Evolutionary conservation across 768 basidiomycete genomes (phyloP).

Genomic region (Neoboletus subvelutipes): DNA sequence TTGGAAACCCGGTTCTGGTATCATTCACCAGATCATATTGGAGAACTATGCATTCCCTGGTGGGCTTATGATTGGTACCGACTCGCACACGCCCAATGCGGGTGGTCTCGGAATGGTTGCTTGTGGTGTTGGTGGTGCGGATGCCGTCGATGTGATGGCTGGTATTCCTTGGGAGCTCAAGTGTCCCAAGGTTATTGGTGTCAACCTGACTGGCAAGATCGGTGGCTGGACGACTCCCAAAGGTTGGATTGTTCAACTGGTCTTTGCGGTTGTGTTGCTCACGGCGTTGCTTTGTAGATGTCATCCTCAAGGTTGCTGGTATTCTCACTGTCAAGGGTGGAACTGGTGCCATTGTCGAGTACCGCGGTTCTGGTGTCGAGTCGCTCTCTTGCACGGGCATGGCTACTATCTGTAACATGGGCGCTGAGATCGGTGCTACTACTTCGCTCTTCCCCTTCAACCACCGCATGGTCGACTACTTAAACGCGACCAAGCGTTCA

Average conservation of each 20-base stretch:
- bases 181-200: slow-evolving; percentile 98
- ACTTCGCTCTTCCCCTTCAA: slow-evolving; percentile 99
- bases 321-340: slow-evolving; percentile 99
- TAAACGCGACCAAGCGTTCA: slow-evolving; percentile 90
- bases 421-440: slow-evolving; percentile 98
- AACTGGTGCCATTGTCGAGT: slow-evolving; percentile 98
- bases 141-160: slow-evolving; percentile 99
- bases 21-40: slow-evolving; percentile 98
- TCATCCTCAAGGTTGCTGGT: slow-evolving; percentile 98
- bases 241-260: slow-evolving; percentile 45
- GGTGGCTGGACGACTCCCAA: slow-evolving; percentile 97
- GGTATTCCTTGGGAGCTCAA: slow-evolving; percentile 98
- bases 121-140: slow-evolving; percentile 98
- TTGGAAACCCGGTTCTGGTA: slow-evolving; percentile 99
- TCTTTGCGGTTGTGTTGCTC: slow-evolving; percentile 1
- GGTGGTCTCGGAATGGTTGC: slow-evolving; percentile 99
- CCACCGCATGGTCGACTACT: slow-evolving; percentile 87
- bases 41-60: slow-evolving; percentile 99
- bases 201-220: slow-evolving; percentile 94
- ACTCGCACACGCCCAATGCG: slow-evolving; percentile 98
- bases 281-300: slow-evolving; percentile 51
- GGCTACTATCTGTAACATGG: slow-evolving; percentile 99
- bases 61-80: slow-evolving; percentile 99
- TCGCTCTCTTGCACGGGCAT: slow-evolving; percentile 98
- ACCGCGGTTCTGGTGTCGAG: slow-evolving; percentile 92